Conservation (phyloP, 73 alveolate species). For the Stentor roeselii region DNA sequence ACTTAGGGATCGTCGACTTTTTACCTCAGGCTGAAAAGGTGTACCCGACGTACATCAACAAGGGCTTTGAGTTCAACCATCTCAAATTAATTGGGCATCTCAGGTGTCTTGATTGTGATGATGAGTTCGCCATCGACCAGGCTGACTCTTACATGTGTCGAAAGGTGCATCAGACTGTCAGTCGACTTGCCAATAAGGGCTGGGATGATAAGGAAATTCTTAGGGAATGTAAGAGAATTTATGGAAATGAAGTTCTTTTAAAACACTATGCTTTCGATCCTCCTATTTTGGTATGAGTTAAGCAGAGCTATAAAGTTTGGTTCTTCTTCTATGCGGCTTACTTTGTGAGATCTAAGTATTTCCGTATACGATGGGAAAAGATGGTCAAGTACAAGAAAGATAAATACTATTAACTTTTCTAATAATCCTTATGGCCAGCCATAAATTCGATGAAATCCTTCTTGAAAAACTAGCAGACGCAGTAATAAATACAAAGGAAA, state of each 20-base stretch:
- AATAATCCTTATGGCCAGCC: constrained; percentile 64
- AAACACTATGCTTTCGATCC: not conserved
- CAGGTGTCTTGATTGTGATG: constrained; percentile 20
- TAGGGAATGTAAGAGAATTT: constrained; percentile 21
- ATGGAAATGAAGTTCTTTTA: constrained; percentile 19
- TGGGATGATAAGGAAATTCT: constrained; percentile 24
- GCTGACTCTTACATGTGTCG: constrained; percentile 25
- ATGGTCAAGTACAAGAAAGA: constrained; percentile 17
- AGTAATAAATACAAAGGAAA: not conserved
- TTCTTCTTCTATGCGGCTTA: not conserved
- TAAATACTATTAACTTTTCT: constrained; percentile 11
- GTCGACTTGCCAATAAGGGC: constrained; percentile 2
- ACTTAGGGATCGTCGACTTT: no score
- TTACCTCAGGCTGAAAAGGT: no score
- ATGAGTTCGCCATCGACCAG: not conserved
- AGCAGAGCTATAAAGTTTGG: constrained; percentile 4
- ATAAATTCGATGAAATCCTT: not conserved
- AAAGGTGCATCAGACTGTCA: not conserved
- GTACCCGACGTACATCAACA: no score
- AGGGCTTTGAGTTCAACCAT: no score
- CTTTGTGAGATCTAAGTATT: constrained; percentile 23
- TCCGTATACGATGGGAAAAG: constrained; percentile 27
- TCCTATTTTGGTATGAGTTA: not conserved
- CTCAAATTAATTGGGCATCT: not conserved
- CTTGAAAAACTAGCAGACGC: not conserved